Evolutionary conservation across 1,284 basidiomycete genomes (phyloP).

Genomic region (Melampsora larici-populina): DNA sequence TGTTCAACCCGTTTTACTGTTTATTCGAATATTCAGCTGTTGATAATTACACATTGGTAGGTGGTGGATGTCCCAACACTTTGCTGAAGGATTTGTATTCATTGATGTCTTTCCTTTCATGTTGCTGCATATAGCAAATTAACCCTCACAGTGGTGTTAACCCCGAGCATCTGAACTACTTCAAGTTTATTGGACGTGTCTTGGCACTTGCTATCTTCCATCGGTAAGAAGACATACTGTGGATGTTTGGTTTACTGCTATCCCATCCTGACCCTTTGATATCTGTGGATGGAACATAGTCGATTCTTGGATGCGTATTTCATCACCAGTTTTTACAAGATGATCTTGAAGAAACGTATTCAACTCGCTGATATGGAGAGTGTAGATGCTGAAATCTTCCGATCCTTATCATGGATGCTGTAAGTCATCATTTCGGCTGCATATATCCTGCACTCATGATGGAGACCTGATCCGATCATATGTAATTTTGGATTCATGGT

Average conservation of each 20-base stretch:
- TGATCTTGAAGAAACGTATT: conserved; percentile 86
- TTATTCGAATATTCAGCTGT: conserved; percentile 93
- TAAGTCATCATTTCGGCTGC: neutral
- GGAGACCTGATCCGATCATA: neutral
- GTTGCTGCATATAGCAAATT: conserved; percentile 62
- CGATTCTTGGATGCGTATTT: conserved; percentile 99
- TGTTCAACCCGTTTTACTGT: conserved; percentile 91
- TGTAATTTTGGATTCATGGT: neutral
- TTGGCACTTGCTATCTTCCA: conserved; percentile 97
- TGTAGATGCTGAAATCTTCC: conserved; percentile 82
- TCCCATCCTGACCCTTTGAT: neutral
- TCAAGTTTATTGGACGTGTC: conserved; percentile 96
- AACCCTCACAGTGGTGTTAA: conserved; percentile 97
- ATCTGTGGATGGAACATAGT: conserved; percentile 51
- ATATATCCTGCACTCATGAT: neutral
- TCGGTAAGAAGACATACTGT: conserved; percentile 49
- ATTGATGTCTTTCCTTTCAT: neutral
- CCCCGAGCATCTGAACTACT: conserved; percentile 98
- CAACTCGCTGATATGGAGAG: conserved; percentile 80
- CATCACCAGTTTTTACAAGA: conserved; percentile 98
- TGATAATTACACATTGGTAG: conserved; percentile 40
- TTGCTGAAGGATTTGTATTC: neutral
- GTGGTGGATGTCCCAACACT: neutral
- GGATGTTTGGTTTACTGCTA: neutral
- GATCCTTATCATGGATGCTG: conserved; percentile 96